Conservation (phyloP, 768 basidiomycete species). For the Mrakia hoshinonis region DNA sequence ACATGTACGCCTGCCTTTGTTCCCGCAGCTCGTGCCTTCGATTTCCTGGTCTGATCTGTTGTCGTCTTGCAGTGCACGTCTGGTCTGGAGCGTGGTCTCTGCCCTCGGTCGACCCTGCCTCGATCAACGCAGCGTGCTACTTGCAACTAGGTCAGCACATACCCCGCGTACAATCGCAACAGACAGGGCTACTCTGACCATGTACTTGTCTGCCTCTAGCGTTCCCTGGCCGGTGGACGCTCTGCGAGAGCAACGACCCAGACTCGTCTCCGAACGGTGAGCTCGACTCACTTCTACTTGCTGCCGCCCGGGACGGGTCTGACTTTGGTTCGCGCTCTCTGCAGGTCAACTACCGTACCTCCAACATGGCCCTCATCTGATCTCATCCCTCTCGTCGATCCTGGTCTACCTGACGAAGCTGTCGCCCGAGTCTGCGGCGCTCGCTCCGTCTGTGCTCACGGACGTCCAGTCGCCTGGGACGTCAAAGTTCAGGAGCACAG, state of each 20-base stretch:
- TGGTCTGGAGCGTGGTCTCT: constrained; percentile 25
- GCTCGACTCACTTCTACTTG: neutral
- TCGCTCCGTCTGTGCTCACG: neutral
- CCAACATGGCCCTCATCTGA: constrained; percentile 18
- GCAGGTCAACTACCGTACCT: constrained; percentile 28
- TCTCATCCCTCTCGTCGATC: constrained; percentile 9
- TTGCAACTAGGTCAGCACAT: constrained; percentile 18
- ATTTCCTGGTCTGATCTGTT: neutral
- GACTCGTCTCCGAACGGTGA: constrained; percentile 28
- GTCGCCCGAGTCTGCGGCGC: neutral
- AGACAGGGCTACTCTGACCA: no score
- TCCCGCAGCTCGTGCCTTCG: neutral
- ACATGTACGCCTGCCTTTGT: neutral
- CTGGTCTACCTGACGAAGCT: constrained; percentile 19
- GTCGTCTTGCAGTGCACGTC: constrained; percentile 16
- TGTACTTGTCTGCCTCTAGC: neutral
- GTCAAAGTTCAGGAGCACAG: neutral
- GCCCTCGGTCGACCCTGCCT: constrained; percentile 21
- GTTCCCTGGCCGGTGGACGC: constrained; percentile 19
- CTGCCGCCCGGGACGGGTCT: neutral
- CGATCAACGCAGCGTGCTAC: constrained; percentile 22
- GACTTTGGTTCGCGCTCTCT: neutral
- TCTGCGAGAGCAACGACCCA: constrained; percentile 24
- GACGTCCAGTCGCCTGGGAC: neutral
- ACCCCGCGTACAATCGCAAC: no score